phyloP scores from a whole-genome alignment of 768 basidiomycete species.

The Cyclocybe cylindracea region DNA sequence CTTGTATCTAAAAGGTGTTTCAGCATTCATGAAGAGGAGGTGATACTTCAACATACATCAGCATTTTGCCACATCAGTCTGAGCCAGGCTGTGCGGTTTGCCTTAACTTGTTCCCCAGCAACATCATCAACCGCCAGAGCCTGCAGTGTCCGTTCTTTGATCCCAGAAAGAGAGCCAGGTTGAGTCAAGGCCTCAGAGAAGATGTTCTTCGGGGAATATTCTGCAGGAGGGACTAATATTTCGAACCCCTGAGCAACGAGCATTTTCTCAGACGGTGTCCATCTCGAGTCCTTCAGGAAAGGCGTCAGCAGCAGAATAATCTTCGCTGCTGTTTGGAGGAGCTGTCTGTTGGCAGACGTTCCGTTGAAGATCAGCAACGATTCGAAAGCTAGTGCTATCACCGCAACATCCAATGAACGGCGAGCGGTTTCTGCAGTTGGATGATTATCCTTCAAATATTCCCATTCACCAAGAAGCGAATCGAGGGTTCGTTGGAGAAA shows the following conservation, averaged over 20 bases:
- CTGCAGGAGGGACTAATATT: slow-evolving; percentile 52
- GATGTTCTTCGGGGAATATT: slow-evolving; percentile 24
- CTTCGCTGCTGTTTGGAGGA: slow-evolving; percentile 66
- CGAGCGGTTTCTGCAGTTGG: slow-evolving; percentile 67
- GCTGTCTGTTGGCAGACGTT: slow-evolving; percentile 54
- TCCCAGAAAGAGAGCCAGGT: slow-evolving; percentile 55
- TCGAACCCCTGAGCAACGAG: slow-evolving; percentile 67
- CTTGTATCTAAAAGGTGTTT: slow-evolving; percentile 50
- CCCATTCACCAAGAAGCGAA: slow-evolving; percentile 49
- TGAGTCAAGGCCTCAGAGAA: slow-evolving; percentile 47
- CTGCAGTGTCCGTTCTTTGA: slow-evolving; percentile 55
- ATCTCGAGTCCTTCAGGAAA: slow-evolving; percentile 43
- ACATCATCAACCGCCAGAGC: slow-evolving; percentile 26
- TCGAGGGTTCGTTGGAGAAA: slow-evolving; percentile 69
- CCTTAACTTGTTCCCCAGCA: slow-evolving; percentile 7
- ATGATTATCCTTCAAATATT: slow-evolving; percentile 30
- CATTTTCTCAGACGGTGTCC: slow-evolving; percentile 65
- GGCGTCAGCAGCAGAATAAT: slow-evolving; percentile 36
- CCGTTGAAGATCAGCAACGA: slow-evolving; percentile 67
- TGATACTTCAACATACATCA: slow-evolving; percentile 53
- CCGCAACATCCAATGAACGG: slow-evolving; percentile 66
- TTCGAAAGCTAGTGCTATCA: slow-evolving; percentile 71
- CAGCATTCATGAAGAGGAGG: not conserved
- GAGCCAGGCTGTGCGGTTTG: slow-evolving; percentile 45
- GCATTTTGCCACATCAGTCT: slow-evolving; percentile 63